phyloP scores from a whole-genome alignment of 306 rosid species.

The Corylus americana region DNA sequence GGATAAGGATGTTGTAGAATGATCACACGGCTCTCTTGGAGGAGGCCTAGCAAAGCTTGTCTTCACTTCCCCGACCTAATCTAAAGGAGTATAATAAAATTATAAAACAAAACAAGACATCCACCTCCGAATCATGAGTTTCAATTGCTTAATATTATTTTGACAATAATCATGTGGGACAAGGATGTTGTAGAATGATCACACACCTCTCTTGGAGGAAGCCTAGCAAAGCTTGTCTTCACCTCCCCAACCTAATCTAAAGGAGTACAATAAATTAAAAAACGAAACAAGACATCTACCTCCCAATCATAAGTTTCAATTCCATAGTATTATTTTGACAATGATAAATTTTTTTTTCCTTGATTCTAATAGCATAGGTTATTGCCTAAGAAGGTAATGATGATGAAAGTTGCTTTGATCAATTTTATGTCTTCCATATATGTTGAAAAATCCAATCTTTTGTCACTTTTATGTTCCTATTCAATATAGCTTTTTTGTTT shows the following conservation, averaged over 20 bases:
- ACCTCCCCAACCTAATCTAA: too few species aligned
- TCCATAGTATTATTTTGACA: not conserved
- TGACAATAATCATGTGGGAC: not conserved
- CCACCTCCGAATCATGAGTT: not conserved
- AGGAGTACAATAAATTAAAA: too few species aligned
- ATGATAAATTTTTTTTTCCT: not conserved
- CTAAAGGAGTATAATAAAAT: too few species aligned
- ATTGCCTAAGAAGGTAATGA: not conserved
- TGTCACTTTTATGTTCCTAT: not conserved
- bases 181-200: too few species aligned
- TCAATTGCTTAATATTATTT: not conserved
- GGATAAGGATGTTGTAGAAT: too few species aligned
- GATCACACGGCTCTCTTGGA: too few species aligned
- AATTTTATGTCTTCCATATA: not conserved
- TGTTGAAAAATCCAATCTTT: not conserved
- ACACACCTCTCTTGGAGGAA: too few species aligned
- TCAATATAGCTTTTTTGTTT: slow-evolving; percentile 9
- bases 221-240: too few species aligned
- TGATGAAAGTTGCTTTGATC: not conserved
- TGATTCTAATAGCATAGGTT: not conserved
- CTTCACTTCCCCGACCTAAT: too few species aligned
- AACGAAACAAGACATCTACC: too few species aligned
- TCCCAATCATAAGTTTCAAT: not conserved
- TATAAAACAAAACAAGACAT: too few species aligned
- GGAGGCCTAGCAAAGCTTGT: too few species aligned